Base-by-base conservation (phyloP, 306 rosid species). In the Geum urbanum region DNA sequence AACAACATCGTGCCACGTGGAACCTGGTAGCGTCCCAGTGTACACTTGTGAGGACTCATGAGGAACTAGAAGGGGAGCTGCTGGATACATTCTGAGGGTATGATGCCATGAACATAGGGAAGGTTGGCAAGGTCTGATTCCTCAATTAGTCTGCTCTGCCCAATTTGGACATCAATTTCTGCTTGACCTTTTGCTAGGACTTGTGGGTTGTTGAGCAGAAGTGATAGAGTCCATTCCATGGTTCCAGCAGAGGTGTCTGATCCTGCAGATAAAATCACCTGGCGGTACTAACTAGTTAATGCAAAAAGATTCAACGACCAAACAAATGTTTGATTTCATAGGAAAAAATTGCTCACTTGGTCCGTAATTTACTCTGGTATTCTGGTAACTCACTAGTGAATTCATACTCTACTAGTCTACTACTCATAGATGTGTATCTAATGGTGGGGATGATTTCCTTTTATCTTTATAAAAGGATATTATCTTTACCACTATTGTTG, bases 161-260 rank as follows among this genome's bases (percentile, higher is more conserved):
- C 85, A 5, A 84, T 72, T 14, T 19, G 50, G 6, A 8, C 6
- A 20, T 80, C 80, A 3, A 77, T 71, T 32, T 84, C 80, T 0
- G 24, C 9, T 1, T 56, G 73, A 0, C 76, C 75, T 41, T 74
- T 80, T 24, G 27, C 16, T 1, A 84, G 56, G 48, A 60, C 61
- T 40, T 66, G 39, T 22, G 83, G 87, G 2, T 77, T 66, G 80
- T 83, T 84, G 39, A 84, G 61, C 64, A 84, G 4, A 10, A 80
- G 79, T 3, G 85, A 77, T 3, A 77, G 19, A 3, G 77, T 79
- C 85, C 79, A 84, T 44, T 77, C 85, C 84, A 71, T 71, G 9
- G 85, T 51, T 8, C 70, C 73, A 0, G 63, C 43, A 2, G 80
- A 71, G 1, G 81, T 74, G 15, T 80, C 85, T 1, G 78, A 56